phyloP scores from a whole-genome alignment of 768 basidiomycete species.

The Lactifluus subvellereus region DNA sequence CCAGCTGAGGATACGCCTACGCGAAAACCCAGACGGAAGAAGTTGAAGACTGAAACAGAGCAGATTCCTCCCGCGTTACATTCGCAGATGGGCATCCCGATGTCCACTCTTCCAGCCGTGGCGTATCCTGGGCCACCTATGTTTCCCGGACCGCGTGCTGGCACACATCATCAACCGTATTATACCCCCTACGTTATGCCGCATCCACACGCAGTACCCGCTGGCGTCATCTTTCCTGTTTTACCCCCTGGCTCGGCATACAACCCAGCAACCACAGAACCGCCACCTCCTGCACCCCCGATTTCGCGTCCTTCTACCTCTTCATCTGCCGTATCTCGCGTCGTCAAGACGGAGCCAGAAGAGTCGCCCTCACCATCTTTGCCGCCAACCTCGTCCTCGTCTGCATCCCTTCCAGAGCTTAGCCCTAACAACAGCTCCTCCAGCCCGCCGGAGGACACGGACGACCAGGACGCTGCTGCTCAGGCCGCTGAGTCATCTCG shows the following conservation, averaged over 20 bases:
- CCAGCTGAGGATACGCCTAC: slow-evolving; percentile 21
- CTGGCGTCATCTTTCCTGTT: slow-evolving; percentile 71
- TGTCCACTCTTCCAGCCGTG: slow-evolving; percentile 24
- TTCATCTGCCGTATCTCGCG: slow-evolving; percentile 5
- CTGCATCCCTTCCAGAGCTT: slow-evolving; percentile 22
- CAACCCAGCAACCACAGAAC: slow-evolving; percentile 28
- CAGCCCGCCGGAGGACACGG: slow-evolving; percentile 22
- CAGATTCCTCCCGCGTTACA: slow-evolving; percentile 3
- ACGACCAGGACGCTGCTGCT: slow-evolving; percentile 7
- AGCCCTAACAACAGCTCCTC: slow-evolving; percentile 27
- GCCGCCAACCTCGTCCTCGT: slow-evolving; percentile 20
- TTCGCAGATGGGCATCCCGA: slow-evolving; percentile 19
- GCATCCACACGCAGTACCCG: slow-evolving; percentile 43
- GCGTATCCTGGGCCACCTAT: slow-evolving; percentile 29
- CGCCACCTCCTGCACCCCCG: slow-evolving; percentile 13
- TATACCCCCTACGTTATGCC: slow-evolving; percentile 35
- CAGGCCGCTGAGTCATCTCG: slow-evolving; percentile 2
- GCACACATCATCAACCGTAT: slow-evolving; percentile 68
- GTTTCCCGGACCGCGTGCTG: slow-evolving; percentile 31
- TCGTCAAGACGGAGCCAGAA: slow-evolving; percentile 19
- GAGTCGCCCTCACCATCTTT: slow-evolving; percentile 21
- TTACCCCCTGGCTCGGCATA: slow-evolving; percentile 49
- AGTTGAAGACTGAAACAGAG: slow-evolving; percentile 23
- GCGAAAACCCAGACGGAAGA: slow-evolving; percentile 31
- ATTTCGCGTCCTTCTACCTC: slow-evolving; percentile 18